These are phyloP conservation scores for Chenopodium album DNA, from an alignment of 148 eudicot genomes.

Conservation along the genomic window DNA sequence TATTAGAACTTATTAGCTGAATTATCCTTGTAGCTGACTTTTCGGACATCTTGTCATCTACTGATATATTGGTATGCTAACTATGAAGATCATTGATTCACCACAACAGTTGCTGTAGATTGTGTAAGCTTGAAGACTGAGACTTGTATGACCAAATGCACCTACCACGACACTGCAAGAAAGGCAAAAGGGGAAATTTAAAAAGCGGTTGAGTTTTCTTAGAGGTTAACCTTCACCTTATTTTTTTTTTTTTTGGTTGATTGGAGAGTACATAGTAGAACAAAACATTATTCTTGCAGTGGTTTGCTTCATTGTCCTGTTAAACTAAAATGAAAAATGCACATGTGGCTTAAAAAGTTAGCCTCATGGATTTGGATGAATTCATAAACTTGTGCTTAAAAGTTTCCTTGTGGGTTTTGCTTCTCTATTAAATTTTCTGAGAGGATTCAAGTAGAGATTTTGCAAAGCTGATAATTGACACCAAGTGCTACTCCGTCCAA, in stretches of 20 bases:
- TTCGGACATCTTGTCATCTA: slow-evolving; percentile 19
- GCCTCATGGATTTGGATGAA: background rate
- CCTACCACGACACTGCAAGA: background rate
- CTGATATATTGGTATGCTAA: slow-evolving; percentile 27
- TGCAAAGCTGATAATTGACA: background rate
- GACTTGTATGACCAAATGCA: background rate
- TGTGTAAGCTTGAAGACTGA: background rate
- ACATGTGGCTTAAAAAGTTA: no score
- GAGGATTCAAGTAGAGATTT: background rate
- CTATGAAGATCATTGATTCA: slow-evolving; percentile 24
- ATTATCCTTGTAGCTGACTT: slow-evolving; percentile 25
- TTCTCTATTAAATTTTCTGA: no score
- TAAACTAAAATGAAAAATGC: no score
- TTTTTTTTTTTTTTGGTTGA: no score
- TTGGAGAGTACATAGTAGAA: no score
- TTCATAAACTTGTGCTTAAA: background rate
- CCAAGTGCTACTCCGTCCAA: no score
- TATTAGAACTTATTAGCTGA: slow-evolving; percentile 12
- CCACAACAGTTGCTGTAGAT: background rate
- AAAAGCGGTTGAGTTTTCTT: background rate
- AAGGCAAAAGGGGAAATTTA: background rate
- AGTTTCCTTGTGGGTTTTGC: no score
- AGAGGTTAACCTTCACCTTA: background rate
- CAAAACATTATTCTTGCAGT: no score
- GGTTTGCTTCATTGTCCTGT: no score